phyloP scores from a whole-genome alignment of 345 rosid genomes.

The Lumnitzera littorea region DNA sequence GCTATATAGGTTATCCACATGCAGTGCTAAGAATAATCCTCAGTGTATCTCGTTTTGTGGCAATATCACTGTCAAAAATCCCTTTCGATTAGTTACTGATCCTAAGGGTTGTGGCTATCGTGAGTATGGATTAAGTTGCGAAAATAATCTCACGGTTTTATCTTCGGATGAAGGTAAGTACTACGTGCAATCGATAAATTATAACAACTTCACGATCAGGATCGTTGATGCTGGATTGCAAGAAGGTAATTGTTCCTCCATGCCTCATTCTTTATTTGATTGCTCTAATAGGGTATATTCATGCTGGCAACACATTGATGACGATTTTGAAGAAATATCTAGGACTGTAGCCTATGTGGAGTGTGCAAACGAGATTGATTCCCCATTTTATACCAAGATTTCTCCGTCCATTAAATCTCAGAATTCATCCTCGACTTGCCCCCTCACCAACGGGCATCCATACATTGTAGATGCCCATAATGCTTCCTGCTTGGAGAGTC shows the following conservation, averaged over 20 bases:
- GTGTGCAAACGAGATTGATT: constrained; percentile 5
- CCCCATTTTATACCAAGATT: constrained; percentile 3
- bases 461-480: background rate
- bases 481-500: constrained; percentile 1
- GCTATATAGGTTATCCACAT: background rate
- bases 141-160: background rate
- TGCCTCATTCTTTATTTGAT: background rate
- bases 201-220: constrained; percentile 3
- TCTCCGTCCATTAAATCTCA: background rate
- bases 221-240: constrained; percentile 5
- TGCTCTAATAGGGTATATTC: background rate
- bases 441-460: background rate
- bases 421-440: background rate
- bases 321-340: too few species aligned
- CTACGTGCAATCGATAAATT: constrained; percentile 10
- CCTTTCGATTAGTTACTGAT: constrained; percentile 10
- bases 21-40: background rate
- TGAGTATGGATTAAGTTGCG: background rate
- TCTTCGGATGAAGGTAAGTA: background rate
- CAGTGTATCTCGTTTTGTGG: constrained; percentile 5
- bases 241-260: constrained; percentile 2
- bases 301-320: too few species aligned
- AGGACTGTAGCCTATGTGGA: background rate
- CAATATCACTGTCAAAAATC: constrained; percentile 2
- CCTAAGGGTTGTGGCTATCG: background rate